A percentile compares a stretch with the other conserved stretches of the same genome.
These are phyloP conservation scores for Quercus phellos DNA, from an alignment of 331 rosid species.

Conservation along the genomic window DNA sequence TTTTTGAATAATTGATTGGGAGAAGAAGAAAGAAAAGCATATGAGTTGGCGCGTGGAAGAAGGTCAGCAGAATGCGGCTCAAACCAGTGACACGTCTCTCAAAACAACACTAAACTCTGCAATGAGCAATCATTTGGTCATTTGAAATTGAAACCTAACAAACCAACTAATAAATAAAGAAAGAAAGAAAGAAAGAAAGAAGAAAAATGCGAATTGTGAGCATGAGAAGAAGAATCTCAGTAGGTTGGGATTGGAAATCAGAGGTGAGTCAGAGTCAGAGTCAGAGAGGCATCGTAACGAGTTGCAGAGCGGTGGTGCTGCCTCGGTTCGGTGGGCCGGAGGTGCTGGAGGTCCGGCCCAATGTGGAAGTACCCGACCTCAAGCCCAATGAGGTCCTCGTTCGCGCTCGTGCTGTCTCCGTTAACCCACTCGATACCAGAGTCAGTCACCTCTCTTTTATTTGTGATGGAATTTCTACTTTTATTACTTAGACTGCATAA, in stretches of 20 bases:
- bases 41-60: too few species aligned
- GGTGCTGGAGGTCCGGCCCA: slow-evolving; percentile 49
- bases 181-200: too few species aligned
- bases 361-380: slow-evolving; percentile 57
- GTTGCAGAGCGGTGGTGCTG: slow-evolving; percentile 65
- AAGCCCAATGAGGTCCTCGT: slow-evolving; percentile 70
- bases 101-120: too few species aligned
- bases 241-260: not conserved
- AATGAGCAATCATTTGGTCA: not conserved
- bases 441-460: slow-evolving; percentile 44
- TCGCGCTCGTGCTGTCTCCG: slow-evolving; percentile 75
- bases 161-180: not conserved
- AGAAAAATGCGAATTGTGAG: slow-evolving; percentile 41
- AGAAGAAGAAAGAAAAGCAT: too few species aligned
- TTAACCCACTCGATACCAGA: slow-evolving; percentile 81
- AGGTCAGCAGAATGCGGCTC: slow-evolving; percentile 35
- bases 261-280: slow-evolving; percentile 1
- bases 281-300: slow-evolving; percentile 33
- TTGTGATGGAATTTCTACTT: not conserved
- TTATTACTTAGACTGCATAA: not conserved
- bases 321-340: slow-evolving; percentile 83
- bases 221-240: not conserved
- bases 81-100: slow-evolving; percentile 60
- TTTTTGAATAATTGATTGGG: too few species aligned
- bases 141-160: slow-evolving; percentile 9